Evolutionary conservation across 1,284 basidiomycete species (phyloP), one percentile per base, ranked within the genome.

Genomic region (Exobasidium rhododendri): DNA sequence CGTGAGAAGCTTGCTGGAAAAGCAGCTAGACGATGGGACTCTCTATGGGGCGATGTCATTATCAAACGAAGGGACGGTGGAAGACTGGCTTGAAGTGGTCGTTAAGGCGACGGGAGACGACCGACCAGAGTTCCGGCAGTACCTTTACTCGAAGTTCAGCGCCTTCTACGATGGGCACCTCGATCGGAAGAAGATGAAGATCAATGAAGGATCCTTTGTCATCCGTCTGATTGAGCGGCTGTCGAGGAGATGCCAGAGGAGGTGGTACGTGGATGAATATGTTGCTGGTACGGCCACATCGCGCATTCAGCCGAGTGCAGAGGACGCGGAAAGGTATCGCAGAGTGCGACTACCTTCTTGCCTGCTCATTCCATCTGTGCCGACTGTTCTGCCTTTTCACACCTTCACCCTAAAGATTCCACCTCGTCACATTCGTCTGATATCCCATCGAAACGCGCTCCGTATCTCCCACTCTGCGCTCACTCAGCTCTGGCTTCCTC

Each of bases 301-400:
- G 7, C 47, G 47, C 4, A 64, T 64, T 43, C 20, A 13, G 14
- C 62, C 58, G 32, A 44, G 24, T n/a, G 17, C 22, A n/a, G 13
- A 4, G 26, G 46, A 59, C 20, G 58, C 32, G n/a, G 32, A 29
- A 2, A 61, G 24, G 30, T 83, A 83, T 59, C 61, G 66, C 0
- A 74, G 82, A 14, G 70, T 80, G 1, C 60, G 69, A n/a, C 72
- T 83, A 4, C 82, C 82, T 14, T 73, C 78, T 43, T 81, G 76
- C 53, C 81, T 83, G 66, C 80, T 81, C 32, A 71, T 80, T 14
- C 83, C 84, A 0, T 63, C 69, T 4, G 79, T 85, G 1, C 85
- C 86, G 1, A 83, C 84, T 10, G 84, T 87, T 35, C 73, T 87
- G 20, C 86, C 86, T 1, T 87, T 87, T 75, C 69, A 86, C 83